Conservation (phyloP, 2,329 filamentous ascomycete genomes). For the Aspergillus aculeatinus region DNA sequence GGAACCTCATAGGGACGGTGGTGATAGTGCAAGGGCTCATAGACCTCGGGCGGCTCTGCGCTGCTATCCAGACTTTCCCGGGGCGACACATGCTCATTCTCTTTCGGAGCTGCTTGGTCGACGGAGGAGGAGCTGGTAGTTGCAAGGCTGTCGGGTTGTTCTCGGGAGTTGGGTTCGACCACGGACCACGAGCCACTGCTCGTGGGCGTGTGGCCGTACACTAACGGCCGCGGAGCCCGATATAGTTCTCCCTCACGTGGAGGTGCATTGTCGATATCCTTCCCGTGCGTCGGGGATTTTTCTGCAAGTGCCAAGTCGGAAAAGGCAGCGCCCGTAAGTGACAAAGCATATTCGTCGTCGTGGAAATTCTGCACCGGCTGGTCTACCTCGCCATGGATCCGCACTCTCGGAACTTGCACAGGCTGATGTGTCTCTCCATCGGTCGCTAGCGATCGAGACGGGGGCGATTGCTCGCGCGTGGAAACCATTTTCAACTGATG, state of each 20-base stretch:
- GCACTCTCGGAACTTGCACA: slow-evolving; percentile 35
- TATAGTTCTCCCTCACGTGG: slow-evolving; percentile 29
- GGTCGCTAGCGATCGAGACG: slow-evolving; percentile 19
- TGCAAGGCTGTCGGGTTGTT: slow-evolving; percentile 19
- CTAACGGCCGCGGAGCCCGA: slow-evolving; percentile 14
- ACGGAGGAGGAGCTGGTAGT: slow-evolving; percentile 26
- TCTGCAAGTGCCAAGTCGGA: slow-evolving; percentile 29
- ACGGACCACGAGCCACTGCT: slow-evolving; percentile 40
- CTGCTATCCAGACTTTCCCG: slow-evolving; percentile 39
- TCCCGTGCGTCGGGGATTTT: slow-evolving; percentile 15
- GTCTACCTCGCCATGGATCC: slow-evolving; percentile 29
- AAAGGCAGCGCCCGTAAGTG: slow-evolving; percentile 27
- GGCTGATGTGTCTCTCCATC: slow-evolving; percentile 29
- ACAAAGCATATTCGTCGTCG: slow-evolving; percentile 22
- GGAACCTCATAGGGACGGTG: slow-evolving; percentile 48
- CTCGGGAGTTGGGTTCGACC: slow-evolving; percentile 28
- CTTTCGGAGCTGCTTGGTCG: slow-evolving; percentile 24
- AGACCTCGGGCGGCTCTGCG: slow-evolving; percentile 34
- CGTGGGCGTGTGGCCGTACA: slow-evolving; percentile 32
- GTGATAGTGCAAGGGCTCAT: slow-evolving; percentile 53
- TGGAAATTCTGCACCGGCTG: slow-evolving; percentile 30
- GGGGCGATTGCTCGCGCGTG: slow-evolving; percentile 28
- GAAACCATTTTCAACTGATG: slow-evolving; percentile 21
- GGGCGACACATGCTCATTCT: slow-evolving; percentile 33
- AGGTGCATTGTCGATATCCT: slow-evolving; percentile 20